phyloP scores from a whole-genome alignment of 148 eudicot genomes.

The Vaccinium vitisidaea region DNA sequence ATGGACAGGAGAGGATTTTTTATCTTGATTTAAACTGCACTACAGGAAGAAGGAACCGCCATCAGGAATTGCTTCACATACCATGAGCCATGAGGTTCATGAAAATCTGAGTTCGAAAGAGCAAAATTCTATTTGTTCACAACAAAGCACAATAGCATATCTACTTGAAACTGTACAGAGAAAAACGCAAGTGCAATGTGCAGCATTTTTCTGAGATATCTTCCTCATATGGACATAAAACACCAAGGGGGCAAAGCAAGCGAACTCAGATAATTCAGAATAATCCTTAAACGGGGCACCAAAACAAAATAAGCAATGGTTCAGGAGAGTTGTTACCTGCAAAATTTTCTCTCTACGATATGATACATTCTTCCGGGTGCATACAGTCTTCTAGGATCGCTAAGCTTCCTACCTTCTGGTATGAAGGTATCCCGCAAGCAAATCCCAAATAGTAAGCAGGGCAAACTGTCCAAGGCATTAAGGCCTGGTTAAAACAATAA shows the following conservation, averaged over 20 bases:
- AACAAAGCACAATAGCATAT: neutral
- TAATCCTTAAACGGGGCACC: neutral
- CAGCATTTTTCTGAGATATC: neutral
- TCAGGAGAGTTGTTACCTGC: conserved; percentile 49
- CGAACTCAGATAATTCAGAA: neutral
- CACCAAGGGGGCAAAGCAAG: neutral
- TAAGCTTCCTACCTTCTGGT: conserved; percentile 73
- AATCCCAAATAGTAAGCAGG: conserved; percentile 73
- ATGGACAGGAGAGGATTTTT: neutral
- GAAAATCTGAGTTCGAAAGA: neutral
- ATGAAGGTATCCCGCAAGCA: conserved; percentile 93
- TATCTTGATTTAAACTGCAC: neutral
- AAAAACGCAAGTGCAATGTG: neutral
- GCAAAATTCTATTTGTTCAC: neutral
- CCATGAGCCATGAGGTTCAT: neutral
- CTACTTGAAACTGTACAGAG: conserved; percentile 4
- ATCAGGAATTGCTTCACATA: neutral
- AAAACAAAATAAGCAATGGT: conserved; percentile 1
- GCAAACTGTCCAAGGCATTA: conserved; percentile 82
- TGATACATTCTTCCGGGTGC: conserved; percentile 97
- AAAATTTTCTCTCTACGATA: conserved; percentile 90
- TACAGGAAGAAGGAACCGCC: neutral
- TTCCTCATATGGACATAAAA: neutral
- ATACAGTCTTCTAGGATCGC: conserved; percentile 81
- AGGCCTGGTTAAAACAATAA: conserved; percentile 36